Percentiles rank a stretch among this genome's conserved stretches.
These are phyloP conservation scores for Petunia hybrid DNA, from an alignment of 305 asterid species.

Conservation along the genomic window DNA sequence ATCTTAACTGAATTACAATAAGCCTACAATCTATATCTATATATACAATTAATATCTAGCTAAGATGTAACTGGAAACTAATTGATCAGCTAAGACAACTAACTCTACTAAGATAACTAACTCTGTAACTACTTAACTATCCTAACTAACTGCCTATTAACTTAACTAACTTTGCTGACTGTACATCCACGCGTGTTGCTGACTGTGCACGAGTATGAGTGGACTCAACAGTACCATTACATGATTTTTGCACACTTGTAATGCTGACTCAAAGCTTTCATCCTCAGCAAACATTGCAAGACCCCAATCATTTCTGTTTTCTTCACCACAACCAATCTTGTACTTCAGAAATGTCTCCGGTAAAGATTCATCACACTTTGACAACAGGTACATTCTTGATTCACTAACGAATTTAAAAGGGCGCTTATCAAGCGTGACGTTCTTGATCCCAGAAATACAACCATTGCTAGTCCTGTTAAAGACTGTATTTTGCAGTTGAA, in stretches of 20 bases:
- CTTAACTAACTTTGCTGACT: too few species aligned
- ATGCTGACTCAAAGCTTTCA: constrained; percentile 32
- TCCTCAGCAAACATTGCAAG: constrained; percentile 41
- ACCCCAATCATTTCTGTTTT: constrained; percentile 16
- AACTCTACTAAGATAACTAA: too few species aligned
- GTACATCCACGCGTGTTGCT: too few species aligned
- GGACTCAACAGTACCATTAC: too few species aligned
- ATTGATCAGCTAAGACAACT: too few species aligned
- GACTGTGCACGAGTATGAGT: too few species aligned
- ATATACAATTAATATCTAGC: too few species aligned
- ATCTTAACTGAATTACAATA: too few species aligned
- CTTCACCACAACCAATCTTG: constrained; percentile 39
- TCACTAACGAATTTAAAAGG: neutral
- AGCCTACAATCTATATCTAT: too few species aligned
- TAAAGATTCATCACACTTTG: constrained; percentile 43
- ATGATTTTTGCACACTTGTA: constrained; percentile 40
- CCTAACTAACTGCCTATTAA: too few species aligned
- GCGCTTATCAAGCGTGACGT: neutral
- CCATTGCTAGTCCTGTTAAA: neutral
- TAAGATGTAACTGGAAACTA: too few species aligned
- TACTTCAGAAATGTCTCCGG: constrained; percentile 22
- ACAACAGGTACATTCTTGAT: constrained; percentile 38
- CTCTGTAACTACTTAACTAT: too few species aligned
- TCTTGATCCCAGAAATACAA: constrained; percentile 34
- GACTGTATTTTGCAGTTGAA: constrained; percentile 23